phyloP scores from a whole-genome alignment of 495 filamentous ascomycete genomes.

The Penicillium soppii region DNA sequence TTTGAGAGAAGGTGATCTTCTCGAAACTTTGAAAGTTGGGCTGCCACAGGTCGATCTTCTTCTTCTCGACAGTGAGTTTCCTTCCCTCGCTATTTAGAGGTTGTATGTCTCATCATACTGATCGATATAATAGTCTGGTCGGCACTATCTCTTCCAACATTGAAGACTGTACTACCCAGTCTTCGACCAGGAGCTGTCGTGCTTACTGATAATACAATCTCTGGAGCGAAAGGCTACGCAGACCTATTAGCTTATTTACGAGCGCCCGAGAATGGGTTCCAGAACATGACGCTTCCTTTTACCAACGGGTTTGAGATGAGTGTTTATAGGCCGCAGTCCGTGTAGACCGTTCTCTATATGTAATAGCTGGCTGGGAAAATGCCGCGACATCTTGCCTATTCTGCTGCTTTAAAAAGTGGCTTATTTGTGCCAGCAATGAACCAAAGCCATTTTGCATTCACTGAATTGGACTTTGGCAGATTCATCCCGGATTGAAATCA shows the following conservation, averaged over 20 bases:
- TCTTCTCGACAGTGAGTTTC: conserved; percentile 53
- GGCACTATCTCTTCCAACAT: conserved; percentile 45
- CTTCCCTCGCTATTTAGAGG: background rate
- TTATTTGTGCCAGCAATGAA: too few relatives aligned
- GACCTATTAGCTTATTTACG: conserved; percentile 24
- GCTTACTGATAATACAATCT: conserved; percentile 48
- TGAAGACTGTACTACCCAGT: conserved; percentile 43
- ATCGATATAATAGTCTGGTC: conserved; percentile 46
- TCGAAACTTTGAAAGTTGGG: conserved; percentile 44
- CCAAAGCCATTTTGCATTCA: too few relatives aligned
- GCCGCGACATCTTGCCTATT: too few relatives aligned
- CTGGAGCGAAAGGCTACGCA: conserved; percentile 28
- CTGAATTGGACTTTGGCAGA: too few relatives aligned
- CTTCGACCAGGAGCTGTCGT: conserved; percentile 47
- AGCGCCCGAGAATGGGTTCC: conserved; percentile 27
- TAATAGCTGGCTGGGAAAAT: too few relatives aligned
- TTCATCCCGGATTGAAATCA: too few relatives aligned
- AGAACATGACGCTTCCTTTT: conserved; percentile 29
- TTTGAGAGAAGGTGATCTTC: conserved; percentile 51
- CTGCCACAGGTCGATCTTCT: conserved; percentile 49
- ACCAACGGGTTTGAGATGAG: conserved; percentile 30
- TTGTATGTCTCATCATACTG: background rate
- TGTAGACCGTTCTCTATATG: too few relatives aligned
- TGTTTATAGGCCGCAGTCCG: conserved; percentile 19
- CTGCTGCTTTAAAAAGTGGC: too few relatives aligned